Percentiles rank a stretch among this genome's conserved stretches.
Evolutionary conservation across 345 rosid species (phyloP).

Genomic region (Eucalyptus marginata): DNA sequence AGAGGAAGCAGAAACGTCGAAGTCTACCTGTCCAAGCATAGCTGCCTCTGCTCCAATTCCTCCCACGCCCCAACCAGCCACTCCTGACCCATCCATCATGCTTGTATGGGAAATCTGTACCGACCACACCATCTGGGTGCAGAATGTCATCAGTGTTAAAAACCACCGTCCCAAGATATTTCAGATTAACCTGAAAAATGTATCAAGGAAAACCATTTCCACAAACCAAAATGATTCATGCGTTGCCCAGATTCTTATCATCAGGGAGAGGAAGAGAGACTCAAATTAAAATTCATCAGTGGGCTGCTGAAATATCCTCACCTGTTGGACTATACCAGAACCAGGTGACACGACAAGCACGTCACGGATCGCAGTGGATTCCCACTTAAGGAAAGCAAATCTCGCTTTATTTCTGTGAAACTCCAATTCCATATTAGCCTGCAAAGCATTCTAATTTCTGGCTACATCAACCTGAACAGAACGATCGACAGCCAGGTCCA

Average conservation of each 20-base stretch:
- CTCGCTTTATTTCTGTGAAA: conserved; percentile 62
- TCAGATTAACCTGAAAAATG: conserved; percentile 65
- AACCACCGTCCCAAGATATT: conserved; percentile 79
- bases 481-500: conserved; percentile 78
- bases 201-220: neutral
- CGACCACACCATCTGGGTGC: conserved; percentile 88
- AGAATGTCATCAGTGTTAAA: conserved; percentile 62
- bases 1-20: neutral
- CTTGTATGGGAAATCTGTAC: conserved; percentile 90
- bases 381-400: conserved; percentile 71
- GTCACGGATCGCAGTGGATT: conserved; percentile 49
- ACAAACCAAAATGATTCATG: neutral
- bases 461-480: conserved; percentile 90
- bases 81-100: conserved; percentile 90
- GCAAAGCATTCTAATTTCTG: conserved; percentile 58
- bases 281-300: no score
- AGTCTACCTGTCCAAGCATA: conserved; percentile 78
- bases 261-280: no score
- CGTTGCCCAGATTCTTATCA: neutral
- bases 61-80: conserved; percentile 97
- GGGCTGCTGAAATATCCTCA: neutral
- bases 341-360: conserved; percentile 79
- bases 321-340: conserved; percentile 84
- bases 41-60: conserved; percentile 90
- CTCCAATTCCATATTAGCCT: conserved; percentile 63